phyloP scores from a whole-genome alignment of 2,329 filamentous ascomycete genomes.

The Trichophyton verrucosum region DNA sequence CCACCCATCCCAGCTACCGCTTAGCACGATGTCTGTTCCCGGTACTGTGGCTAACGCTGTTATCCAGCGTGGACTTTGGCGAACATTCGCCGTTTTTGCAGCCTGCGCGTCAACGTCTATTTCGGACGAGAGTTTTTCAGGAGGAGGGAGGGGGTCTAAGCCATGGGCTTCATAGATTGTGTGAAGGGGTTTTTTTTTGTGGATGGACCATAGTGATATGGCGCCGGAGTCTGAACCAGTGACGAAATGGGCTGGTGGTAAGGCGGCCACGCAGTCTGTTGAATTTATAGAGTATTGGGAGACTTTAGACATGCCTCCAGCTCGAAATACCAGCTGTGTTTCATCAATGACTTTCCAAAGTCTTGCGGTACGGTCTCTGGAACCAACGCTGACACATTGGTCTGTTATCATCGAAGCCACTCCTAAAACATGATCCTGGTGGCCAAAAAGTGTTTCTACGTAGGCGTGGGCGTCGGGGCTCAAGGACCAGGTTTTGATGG shows the following conservation, averaged over 20 bases:
- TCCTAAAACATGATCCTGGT: conserved; percentile 81
- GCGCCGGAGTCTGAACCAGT: conserved; percentile 88
- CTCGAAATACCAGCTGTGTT: conserved; percentile 81
- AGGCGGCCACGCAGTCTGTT: conserved; percentile 81
- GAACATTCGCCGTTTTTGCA: conserved; percentile 35
- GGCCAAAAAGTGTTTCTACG: conserved; percentile 88
- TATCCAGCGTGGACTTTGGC: conserved; percentile 66
- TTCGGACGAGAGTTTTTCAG: conserved; percentile 62
- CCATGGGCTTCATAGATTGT: conserved; percentile 74
- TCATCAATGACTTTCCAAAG: conserved; percentile 96
- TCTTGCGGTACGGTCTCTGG: conserved; percentile 78
- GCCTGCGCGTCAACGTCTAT: conserved; percentile 45
- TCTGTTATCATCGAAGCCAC: conserved; percentile 75
- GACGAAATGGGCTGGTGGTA: conserved; percentile 83
- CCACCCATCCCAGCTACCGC: conserved; percentile 86
- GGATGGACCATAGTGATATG: conserved; percentile 72
- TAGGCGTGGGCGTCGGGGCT: conserved; percentile 70
- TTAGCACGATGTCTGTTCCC: conserved; percentile 80
- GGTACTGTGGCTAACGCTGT: conserved; percentile 78
- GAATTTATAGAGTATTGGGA: conserved; percentile 58
- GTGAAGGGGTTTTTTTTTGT: conserved; percentile 90
- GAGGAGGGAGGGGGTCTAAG: conserved; percentile 56
- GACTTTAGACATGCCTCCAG: conserved; percentile 48
- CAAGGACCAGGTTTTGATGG: conserved; percentile 89
- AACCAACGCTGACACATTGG: conserved; percentile 80